These are phyloP conservation scores for Sindora glabra DNA, from an alignment of 306 rosid species.

Conservation along the genomic window DNA sequence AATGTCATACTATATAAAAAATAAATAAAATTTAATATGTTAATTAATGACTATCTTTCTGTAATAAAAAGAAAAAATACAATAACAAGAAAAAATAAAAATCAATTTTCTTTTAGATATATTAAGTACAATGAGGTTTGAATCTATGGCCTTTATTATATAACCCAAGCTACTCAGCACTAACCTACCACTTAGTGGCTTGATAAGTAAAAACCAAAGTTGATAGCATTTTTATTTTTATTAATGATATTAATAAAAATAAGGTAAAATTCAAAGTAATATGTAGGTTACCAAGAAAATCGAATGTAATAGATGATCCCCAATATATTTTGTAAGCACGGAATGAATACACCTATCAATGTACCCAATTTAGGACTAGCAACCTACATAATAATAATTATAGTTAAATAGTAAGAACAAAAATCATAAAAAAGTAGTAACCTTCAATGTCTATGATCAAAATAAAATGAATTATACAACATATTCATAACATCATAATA, in stretches of 20 bases:
- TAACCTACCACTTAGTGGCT: too few relatives aligned
- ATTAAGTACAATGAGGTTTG: too few relatives aligned
- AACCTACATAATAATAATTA: constrained; percentile 47
- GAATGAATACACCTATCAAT: constrained; percentile 96
- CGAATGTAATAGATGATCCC: constrained; percentile 98
- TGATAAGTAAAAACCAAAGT: background rate
- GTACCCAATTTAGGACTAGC: constrained; percentile 65
- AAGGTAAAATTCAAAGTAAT: constrained; percentile 12
- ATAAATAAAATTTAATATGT: too few relatives aligned
- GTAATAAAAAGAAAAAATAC: too few relatives aligned
- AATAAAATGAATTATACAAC: too few relatives aligned
- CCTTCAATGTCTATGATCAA: background rate
- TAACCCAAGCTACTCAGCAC: too few relatives aligned
- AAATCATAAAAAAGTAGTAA: constrained; percentile 4
- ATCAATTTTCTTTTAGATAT: too few relatives aligned
- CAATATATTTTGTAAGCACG: constrained; percentile 90
- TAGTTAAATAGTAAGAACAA: constrained; percentile 12
- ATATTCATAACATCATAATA: too few relatives aligned
- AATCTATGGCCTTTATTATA: too few relatives aligned
- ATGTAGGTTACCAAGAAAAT: constrained; percentile 76
- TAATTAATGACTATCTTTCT: too few relatives aligned
- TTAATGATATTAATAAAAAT: background rate
- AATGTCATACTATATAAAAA: too few relatives aligned
- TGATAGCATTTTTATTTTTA: background rate
- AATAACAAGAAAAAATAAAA: too few relatives aligned